Evolutionary conservation across 1,139 yeast species (phyloP), one percentile per base, ranked within the genome.

Genomic region (Suhomyces chickasaworum): DNA sequence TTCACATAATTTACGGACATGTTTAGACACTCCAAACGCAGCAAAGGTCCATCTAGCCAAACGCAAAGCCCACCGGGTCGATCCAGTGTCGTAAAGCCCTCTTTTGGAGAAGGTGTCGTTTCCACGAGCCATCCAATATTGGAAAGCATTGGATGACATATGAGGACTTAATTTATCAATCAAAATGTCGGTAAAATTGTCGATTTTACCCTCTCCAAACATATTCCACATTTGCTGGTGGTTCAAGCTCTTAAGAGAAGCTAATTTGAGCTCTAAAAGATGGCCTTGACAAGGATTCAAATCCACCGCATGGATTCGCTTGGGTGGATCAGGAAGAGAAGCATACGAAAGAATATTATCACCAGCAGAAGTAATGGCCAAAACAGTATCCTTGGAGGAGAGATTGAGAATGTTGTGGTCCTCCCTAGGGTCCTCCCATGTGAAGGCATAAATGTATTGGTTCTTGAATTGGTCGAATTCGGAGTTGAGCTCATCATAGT

Each of bases 361-460:
- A 54, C 95, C 93, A 7, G 95, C 96, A 41, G 93, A 86, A 7
- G 95, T 86, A 49, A 87, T 87, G 21, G 93, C 93, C 56, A 87
- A 74, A 8, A 87, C 88, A 1, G 89, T 84, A 58, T 87, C 96
- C 27, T 78, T 73, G 13, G 80, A 67, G 33, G 74, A 71, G 56
- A 87, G 73, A 42, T 82, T 77, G 55, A 87, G 73, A 49, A 87
- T 83, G 37, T 76, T 75, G 53, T 82, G 78, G 65, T 87, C 96
- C 65, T 86, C 95, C 48, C 86, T 77, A 29, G 95, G 95, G 62
- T 87, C 95, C 66, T 87, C 96, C 96, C 96, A 87, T 8, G 95
- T 87, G 66, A 87, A 87, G 3, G 95, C 91, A 61, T 87, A 87
- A 49, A 87, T 87, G 64, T 86, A 87, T 66, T 86, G 90, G 61